Evolutionary conservation across 805 yeast species (phyloP).

Genomic region (Hemisphaericaspora nanyangensis): DNA sequence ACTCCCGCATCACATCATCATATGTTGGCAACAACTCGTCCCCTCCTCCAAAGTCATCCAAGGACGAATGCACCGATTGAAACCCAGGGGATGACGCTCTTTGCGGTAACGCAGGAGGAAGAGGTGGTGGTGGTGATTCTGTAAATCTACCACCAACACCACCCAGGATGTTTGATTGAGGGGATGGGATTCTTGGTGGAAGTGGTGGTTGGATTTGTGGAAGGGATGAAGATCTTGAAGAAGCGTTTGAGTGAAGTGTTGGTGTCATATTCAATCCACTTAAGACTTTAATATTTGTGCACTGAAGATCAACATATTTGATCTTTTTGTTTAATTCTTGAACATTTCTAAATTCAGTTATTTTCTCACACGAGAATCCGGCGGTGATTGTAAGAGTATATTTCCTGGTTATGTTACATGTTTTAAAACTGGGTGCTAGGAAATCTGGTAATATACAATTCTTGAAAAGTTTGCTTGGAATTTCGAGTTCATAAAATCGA

Average conservation of each 20-base stretch:
- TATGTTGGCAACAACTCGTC: slow-evolving; percentile 26
- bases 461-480: slow-evolving; percentile 36
- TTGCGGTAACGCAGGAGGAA: not conserved
- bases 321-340: slow-evolving; percentile 18
- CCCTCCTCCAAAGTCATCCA: not conserved
- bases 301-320: slow-evolving; percentile 26
- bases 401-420: slow-evolving; percentile 50
- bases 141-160: not conserved
- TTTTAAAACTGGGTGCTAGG: slow-evolving; percentile 50
- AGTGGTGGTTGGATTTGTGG: not conserved
- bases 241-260: slow-evolving; percentile 20
- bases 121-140: slow-evolving; percentile 1
- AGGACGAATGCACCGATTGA: not conserved
- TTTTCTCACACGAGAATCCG: slow-evolving; percentile 23
- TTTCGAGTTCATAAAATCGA: slow-evolving; percentile 38
- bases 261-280: slow-evolving; percentile 29
- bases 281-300: slow-evolving; percentile 29
- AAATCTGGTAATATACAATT: slow-evolving; percentile 44
- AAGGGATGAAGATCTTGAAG: slow-evolving; percentile 14
- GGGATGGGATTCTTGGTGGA: not conserved
- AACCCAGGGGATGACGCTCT: not conserved
- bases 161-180: not conserved
- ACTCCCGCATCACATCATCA: slow-evolving; percentile 33
- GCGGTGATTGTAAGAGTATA: slow-evolving; percentile 18
- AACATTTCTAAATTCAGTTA: slow-evolving; percentile 17